Evolutionary conservation across 78 protist species (phyloP).

Genomic region (Emiliania huxleyi): DNA sequence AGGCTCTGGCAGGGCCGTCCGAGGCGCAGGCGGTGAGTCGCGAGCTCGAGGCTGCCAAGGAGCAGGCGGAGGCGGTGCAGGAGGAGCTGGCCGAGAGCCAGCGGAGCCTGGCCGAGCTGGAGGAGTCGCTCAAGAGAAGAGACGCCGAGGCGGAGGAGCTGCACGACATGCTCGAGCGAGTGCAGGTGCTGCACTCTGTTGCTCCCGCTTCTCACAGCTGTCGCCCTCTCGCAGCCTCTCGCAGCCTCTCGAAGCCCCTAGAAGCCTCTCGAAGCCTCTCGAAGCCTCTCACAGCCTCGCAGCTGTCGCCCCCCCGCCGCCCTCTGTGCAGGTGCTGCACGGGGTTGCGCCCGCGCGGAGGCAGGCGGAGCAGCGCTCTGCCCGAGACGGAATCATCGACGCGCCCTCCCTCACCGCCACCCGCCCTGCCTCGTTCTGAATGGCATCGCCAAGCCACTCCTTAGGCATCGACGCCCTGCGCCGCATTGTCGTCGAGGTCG

Average conservation of each 20-base stretch:
- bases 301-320: too few species aligned
- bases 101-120: not conserved
- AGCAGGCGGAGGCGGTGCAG: not conserved
- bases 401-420: too few species aligned
- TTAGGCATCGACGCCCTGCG: not conserved
- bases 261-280: too few species aligned
- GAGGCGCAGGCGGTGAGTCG: not conserved
- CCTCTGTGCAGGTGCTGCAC: not conserved
- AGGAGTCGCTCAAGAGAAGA: too few species aligned
- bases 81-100: not conserved
- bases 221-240: not conserved
- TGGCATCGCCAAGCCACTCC: too few species aligned
- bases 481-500: not conserved
- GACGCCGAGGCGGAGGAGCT: not conserved
- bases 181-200: not conserved
- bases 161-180: not conserved
- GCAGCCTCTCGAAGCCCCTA: too few species aligned
- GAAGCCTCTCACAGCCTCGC: too few species aligned
- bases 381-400: not conserved
- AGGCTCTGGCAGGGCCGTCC: not conserved
- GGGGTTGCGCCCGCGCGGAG: not conserved
- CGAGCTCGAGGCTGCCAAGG: not conserved
- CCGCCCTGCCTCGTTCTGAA: too few species aligned
- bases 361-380: not conserved
- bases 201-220: not conserved